A percentile compares a stretch with the other conserved stretches of the same genome.
These are phyloP conservation scores for Aspergillus carbonarius DNA, from an alignment of 2,329 filamentous ascomycete genomes.

Conservation along the genomic window DNA sequence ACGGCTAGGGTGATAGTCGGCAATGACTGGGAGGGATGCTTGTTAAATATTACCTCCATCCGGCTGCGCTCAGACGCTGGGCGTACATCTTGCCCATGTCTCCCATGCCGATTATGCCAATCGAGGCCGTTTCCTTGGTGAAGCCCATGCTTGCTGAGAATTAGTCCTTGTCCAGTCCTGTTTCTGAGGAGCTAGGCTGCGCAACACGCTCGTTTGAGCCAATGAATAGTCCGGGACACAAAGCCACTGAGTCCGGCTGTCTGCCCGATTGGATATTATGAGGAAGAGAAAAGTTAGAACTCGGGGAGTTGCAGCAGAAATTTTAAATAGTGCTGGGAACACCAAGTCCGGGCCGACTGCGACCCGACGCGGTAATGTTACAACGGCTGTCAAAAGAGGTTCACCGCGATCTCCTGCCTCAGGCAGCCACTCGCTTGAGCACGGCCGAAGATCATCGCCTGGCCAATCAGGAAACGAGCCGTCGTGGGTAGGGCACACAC, in stretches of 20 bases:
- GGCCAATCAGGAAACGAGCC: conserved; percentile 30
- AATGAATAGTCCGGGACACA: not conserved
- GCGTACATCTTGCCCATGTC: conserved; percentile 99
- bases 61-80: conserved; percentile 79
- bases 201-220: not conserved
- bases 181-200: not conserved
- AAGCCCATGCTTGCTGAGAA: conserved; percentile 30
- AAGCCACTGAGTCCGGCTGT: not conserved
- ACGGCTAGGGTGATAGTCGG: conserved; percentile 21
- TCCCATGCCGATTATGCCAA: conserved; percentile 98
- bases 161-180: not conserved
- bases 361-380: not conserved
- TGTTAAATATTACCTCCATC: conserved; percentile 69
- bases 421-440: conserved; percentile 33
- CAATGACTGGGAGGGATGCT: conserved; percentile 2
- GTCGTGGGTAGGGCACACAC: conserved; percentile 40
- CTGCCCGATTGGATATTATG: not conserved
- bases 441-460: not conserved
- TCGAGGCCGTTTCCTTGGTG: conserved; percentile 66
- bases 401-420: conserved; percentile 9
- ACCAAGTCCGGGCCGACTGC: conserved; percentile 34
- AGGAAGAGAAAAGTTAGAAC: not conserved
- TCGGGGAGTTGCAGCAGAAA: not conserved
- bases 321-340: conserved; percentile 29
- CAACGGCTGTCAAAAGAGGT: conserved; percentile 2